Conservation (phyloP, 768 basidiomycete species). For the Boletus rufocinnamomeus region DNA sequence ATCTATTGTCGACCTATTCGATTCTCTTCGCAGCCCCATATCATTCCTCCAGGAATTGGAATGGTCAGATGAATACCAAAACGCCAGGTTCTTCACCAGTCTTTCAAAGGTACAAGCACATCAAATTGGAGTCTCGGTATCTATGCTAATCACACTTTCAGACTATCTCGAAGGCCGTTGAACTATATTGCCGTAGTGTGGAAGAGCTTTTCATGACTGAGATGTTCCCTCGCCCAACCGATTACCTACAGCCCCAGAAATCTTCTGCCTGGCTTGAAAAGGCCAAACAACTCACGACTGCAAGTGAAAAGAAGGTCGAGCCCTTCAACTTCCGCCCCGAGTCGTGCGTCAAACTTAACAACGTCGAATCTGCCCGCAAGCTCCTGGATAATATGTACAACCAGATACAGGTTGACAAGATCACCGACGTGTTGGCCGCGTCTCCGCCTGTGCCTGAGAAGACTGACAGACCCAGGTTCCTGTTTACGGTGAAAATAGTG, state of each 20-base stretch:
- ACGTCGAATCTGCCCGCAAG: slow-evolving; percentile 88
- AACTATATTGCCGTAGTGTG: slow-evolving; percentile 86
- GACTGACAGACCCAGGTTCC: slow-evolving; percentile 62
- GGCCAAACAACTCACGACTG: slow-evolving; percentile 71
- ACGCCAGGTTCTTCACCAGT: slow-evolving; percentile 87
- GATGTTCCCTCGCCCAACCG: slow-evolving; percentile 85
- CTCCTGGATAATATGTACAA: slow-evolving; percentile 94
- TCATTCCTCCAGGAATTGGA: slow-evolving; percentile 85
- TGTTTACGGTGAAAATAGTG: slow-evolving; percentile 93
- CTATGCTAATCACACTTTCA: slow-evolving; percentile 33
- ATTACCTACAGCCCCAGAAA: slow-evolving; percentile 81
- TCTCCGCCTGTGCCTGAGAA: slow-evolving; percentile 75
- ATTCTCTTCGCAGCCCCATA: slow-evolving; percentile 88
- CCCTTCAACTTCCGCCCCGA: slow-evolving; percentile 93
- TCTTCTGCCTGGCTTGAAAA: slow-evolving; percentile 88
- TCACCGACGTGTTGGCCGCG: slow-evolving; percentile 61
- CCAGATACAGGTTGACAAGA: slow-evolving; percentile 86
- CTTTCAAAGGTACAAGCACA: slow-evolving; percentile 72
- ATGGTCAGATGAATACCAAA: slow-evolving; percentile 90
- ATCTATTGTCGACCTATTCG: slow-evolving; percentile 96
- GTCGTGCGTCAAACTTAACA: slow-evolving; percentile 97
- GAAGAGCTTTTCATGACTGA: slow-evolving; percentile 92
- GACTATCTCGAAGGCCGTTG: slow-evolving; percentile 90
- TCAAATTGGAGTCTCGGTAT: not conserved
- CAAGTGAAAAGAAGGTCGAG: slow-evolving; percentile 89